Percentiles rank a stretch among this genome's conserved stretches.
Evolutionary conservation across 2,329 filamentous ascomycete genomes (phyloP).

Genomic region (Alternaria brassicae): DNA sequence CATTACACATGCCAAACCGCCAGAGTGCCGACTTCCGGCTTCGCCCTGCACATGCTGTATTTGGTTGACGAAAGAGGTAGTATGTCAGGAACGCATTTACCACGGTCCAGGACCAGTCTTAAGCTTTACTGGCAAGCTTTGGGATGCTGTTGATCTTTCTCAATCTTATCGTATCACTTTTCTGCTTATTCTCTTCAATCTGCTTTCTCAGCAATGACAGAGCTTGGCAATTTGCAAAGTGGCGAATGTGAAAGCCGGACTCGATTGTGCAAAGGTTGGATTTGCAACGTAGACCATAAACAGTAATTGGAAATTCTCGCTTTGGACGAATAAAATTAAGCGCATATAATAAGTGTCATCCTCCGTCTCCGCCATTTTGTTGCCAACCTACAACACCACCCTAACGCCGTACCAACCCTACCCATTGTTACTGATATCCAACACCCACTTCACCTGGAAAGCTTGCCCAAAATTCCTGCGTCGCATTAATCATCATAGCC

Average conservation of each 20-base stretch:
- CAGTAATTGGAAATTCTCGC: neutral
- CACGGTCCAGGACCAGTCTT: neutral
- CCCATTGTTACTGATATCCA: conserved; percentile 24
- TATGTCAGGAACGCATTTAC: neutral
- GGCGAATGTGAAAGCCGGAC: neutral
- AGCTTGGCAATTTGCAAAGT: neutral
- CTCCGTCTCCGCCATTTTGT: neutral
- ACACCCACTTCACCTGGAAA: conserved; percentile 51
- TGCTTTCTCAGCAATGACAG: neutral
- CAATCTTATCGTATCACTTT: neutral
- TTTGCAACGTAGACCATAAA: neutral
- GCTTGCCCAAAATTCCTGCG: conserved; percentile 51
- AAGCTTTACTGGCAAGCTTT: neutral
- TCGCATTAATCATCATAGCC: conserved; percentile 49
- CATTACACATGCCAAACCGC: neutral
- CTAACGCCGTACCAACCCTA: neutral
- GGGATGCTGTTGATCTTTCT: neutral
- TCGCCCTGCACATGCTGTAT: neutral
- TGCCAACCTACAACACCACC: neutral
- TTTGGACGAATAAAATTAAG: neutral
- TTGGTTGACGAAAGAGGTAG: neutral
- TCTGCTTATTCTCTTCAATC: neutral
- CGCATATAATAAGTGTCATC: neutral
- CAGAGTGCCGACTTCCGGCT: neutral
- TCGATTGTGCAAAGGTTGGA: neutral